phyloP scores from a whole-genome alignment of 2,329 filamentous ascomycete species.

The Exserohilum rostratum region DNA sequence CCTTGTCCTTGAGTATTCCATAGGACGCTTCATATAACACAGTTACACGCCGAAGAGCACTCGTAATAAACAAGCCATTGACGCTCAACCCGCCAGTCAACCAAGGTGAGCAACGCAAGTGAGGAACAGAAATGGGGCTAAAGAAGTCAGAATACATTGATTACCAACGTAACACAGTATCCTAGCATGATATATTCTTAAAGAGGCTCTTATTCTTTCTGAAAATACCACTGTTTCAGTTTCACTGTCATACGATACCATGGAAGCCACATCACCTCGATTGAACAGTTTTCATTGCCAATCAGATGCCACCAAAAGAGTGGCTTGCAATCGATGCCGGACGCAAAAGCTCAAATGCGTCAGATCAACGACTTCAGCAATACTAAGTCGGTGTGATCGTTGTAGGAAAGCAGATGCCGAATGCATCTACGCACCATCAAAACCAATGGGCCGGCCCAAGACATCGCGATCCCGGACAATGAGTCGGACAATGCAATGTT shows the following conservation, averaged over 20 bases:
- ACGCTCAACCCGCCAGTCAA: too few relatives aligned
- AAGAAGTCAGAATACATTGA: too few relatives aligned
- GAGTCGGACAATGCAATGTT: neutral
- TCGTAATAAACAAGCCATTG: too few relatives aligned
- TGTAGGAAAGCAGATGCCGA: neutral
- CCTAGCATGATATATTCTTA: too few relatives aligned
- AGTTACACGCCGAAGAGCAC: too few relatives aligned
- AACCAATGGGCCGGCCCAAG: constrained; percentile 1
- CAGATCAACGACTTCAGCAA: neutral
- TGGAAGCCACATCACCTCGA: neutral
- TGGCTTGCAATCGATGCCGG: constrained; percentile 2
- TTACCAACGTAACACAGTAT: too few relatives aligned
- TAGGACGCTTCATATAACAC: too few relatives aligned
- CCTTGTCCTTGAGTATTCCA: too few relatives aligned
- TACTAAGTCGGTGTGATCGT: neutral
- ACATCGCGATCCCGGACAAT: neutral
- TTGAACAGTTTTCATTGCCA: neutral
- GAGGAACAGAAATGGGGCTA: too few relatives aligned
- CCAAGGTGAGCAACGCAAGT: too few relatives aligned
- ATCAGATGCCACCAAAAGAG: neutral
- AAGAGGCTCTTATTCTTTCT: neutral
- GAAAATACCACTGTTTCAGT: neutral
- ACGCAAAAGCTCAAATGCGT: constrained; percentile 4
- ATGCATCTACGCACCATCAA: neutral
- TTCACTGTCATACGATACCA: neutral